phyloP scores from a whole-genome alignment of 2,329 filamentous ascomycete species.

The Monosporascus ibericus region DNA sequence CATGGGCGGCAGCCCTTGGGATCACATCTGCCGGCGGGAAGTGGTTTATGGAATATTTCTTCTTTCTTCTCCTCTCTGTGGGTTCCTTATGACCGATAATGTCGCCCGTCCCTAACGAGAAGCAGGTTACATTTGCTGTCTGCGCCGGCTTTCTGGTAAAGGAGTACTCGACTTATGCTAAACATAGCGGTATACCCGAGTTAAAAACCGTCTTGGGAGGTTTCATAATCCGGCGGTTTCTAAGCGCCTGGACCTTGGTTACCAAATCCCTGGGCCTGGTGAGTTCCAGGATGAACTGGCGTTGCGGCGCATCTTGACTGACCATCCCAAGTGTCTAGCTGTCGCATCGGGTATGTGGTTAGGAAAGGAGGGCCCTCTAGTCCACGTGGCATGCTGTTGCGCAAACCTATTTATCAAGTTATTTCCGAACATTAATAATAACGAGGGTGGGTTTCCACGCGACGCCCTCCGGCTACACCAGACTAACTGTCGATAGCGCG shows the following conservation, averaged over 20 bases:
- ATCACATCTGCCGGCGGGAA: slow-evolving; percentile 59
- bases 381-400: slow-evolving; percentile 95
- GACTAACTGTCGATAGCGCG: slow-evolving; percentile 52
- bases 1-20: slow-evolving; percentile 73
- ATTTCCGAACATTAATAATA: slow-evolving; percentile 72
- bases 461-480: slow-evolving; percentile 6
- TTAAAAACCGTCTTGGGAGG: slow-evolving; percentile 95
- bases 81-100: slow-evolving; percentile 20
- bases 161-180: slow-evolving; percentile 80
- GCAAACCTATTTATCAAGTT: slow-evolving; percentile 91
- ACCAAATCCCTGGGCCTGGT: slow-evolving; percentile 88
- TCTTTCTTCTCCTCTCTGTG: slow-evolving; percentile 82
- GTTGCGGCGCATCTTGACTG: slow-evolving; percentile 6
- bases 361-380: slow-evolving; percentile 89
- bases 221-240: slow-evolving; percentile 82
- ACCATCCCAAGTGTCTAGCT: slow-evolving; percentile 64
- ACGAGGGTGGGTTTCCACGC: slow-evolving; percentile 60
- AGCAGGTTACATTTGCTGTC: slow-evolving; percentile 68
- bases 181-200: slow-evolving; percentile 93
- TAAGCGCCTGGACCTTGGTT: slow-evolving; percentile 81
- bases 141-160: slow-evolving; percentile 74
- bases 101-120: slow-evolving; percentile 12
- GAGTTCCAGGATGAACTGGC: slow-evolving; percentile 23
- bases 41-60: slow-evolving; percentile 81
- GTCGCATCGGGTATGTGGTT: slow-evolving; percentile 95